Evolutionary conservation across 306 rosid species (phyloP), one percentile per base, ranked within the genome.

Genomic region (Gynostemma pentaphyllum): DNA sequence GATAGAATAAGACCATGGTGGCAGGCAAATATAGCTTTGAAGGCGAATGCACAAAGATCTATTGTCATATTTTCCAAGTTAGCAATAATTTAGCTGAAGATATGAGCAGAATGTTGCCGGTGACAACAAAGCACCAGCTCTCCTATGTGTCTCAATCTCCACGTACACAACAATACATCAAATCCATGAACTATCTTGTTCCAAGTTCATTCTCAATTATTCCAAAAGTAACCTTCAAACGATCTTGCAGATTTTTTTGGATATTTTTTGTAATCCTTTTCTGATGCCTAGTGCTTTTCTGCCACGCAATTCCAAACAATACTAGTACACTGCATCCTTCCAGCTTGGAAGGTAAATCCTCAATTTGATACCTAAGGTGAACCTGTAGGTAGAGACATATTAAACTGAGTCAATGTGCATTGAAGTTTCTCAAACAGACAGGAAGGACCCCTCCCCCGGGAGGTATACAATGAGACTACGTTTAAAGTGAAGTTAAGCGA

Each of bases 291-390:
- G 97, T 73, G 77, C 82, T 68, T 81, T 94, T 94, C 69, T 82
- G 87, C 99, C 99, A 94, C 51, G 85, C 95, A 66, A 84, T 74
- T 69, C 95, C 99, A 76, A 82, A 84, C 64, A 48, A 75, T 26
- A 94, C 94, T 68, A 64, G 70, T 24, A 88, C 76, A 28, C 68
- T 83, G 64, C 97, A 94, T 39, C 74, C 72, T 70, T 78, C 81
- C 19, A 81, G 71, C 62, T 72, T 79, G 47, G 76, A 61, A 18
- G 82, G 73, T 66, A 76, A 37, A 39, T 88, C 94, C 72, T 94
- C 95, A 9, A 84, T 64, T 75, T 84, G 99, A 80, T 84, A 88
- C 65, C 84, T 83, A 53, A 88, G 62, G 65, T 84, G 95, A 52
- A 94, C 74, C 99, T 94, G 97, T 54, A 67, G 79, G 82, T 56